phyloP scores from a whole-genome alignment of 305 asterid genomes.

The Rubia balearica region DNA sequence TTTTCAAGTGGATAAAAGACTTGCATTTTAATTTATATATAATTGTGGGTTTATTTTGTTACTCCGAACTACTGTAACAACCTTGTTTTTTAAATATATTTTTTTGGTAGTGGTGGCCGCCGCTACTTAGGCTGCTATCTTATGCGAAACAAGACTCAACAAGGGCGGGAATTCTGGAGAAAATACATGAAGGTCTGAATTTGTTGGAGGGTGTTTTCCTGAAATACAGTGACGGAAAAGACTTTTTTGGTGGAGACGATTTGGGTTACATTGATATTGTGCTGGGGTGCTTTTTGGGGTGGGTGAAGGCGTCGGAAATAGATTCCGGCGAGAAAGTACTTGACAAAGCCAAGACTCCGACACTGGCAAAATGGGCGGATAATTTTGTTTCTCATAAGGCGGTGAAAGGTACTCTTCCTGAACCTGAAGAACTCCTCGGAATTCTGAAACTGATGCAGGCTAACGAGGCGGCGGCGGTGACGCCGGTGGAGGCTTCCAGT shows the following conservation, averaged over 20 bases:
- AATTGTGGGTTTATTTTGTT: no score
- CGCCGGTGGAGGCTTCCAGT: neutral
- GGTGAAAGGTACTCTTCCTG: neutral
- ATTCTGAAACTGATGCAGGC: neutral
- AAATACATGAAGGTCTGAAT: neutral
- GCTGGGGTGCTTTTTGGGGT: slow-evolving; percentile 27
- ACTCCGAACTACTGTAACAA: no score
- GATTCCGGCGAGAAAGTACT: no score
- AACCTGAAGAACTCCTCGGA: neutral
- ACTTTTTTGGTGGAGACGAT: slow-evolving; percentile 41
- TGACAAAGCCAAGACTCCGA: neutral
- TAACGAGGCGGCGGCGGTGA: neutral
- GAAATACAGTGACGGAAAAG: neutral
- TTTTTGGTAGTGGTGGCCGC: neutral
- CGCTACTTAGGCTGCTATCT: neutral
- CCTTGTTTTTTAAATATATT: neutral
- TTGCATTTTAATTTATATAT: no score
- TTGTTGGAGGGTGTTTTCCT: neutral
- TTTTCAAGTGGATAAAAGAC: no score
- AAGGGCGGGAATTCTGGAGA: neutral
- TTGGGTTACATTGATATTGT: slow-evolving; percentile 48
- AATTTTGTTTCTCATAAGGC: neutral
- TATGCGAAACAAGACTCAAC: neutral
- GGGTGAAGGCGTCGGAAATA: no score
- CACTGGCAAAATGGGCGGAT: neutral